These are phyloP conservation scores for Boletus semigastroideus DNA, from an alignment of 1,284 basidiomycete species.

Conservation along the genomic window DNA sequence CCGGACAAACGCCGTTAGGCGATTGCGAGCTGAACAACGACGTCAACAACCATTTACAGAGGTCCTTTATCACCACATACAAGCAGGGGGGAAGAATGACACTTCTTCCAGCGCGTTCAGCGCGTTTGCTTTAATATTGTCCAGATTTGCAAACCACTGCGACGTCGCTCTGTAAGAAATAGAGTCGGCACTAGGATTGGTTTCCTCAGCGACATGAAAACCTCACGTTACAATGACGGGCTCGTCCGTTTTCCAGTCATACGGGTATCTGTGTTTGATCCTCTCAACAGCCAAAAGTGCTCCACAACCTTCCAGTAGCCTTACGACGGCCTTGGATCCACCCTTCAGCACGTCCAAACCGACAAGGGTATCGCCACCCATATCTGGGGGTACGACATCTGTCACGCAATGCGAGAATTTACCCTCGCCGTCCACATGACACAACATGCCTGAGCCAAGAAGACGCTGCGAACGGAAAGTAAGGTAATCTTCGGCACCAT, in stretches of 20 bases:
- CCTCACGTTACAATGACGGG: conserved; percentile 87
- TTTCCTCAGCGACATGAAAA: neutral
- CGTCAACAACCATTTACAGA: conserved; percentile 3
- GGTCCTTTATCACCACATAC: conserved; percentile 39
- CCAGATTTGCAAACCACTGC: conserved; percentile 97
- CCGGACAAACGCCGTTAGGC: conserved; percentile 82
- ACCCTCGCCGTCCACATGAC: conserved; percentile 85
- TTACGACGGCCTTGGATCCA: conserved; percentile 69
- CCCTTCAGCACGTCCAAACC: conserved; percentile 74
- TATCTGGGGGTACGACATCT: conserved; percentile 51
- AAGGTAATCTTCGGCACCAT: conserved; percentile 92
- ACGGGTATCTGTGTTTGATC: conserved; percentile 90
- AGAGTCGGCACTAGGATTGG: conserved; percentile 9
- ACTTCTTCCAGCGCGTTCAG: conserved; percentile 73
- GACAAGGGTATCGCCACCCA: conserved; percentile 45
- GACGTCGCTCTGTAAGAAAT: conserved; percentile 75
- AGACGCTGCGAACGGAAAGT: conserved; percentile 59
- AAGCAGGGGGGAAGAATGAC: conserved; percentile 73
- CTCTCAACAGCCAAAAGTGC: conserved; percentile 67
- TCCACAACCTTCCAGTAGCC: conserved; percentile 60
- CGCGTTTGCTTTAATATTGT: conserved; percentile 79
- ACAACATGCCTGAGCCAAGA: conserved; percentile 50
- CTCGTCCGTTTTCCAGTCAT: conserved; percentile 95
- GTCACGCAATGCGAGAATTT: conserved; percentile 61
- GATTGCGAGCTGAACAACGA: conserved; percentile 63